phyloP scores from a whole-genome alignment of 2,329 filamentous ascomycete genomes.

The Curvularia spicifera region DNA sequence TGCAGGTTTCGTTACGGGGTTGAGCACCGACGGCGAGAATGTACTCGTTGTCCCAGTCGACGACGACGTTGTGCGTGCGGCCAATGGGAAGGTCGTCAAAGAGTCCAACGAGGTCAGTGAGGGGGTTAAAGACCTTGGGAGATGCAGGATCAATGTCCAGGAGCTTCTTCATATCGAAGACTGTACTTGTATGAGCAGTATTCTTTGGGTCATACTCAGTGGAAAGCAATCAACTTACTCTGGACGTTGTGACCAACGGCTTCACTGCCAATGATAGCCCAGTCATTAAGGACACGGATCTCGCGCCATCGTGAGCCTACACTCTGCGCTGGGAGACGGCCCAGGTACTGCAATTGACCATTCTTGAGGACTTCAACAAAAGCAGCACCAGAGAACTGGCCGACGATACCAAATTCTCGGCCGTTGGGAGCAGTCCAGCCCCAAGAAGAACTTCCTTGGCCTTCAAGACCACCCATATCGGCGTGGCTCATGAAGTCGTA shows the following conservation, averaged over 20 bases:
- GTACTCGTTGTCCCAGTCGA: conserved; percentile 46
- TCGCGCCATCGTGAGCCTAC: conserved; percentile 59
- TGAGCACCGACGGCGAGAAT: conserved; percentile 44
- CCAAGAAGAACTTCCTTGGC: conserved; percentile 56
- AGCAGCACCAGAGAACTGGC: conserved; percentile 60
- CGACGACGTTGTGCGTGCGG: conserved; percentile 49
- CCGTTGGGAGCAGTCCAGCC: conserved; percentile 60
- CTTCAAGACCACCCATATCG: conserved; percentile 56
- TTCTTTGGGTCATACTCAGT: conserved; percentile 44
- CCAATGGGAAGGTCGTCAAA: conserved; percentile 38
- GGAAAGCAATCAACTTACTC: conserved; percentile 18
- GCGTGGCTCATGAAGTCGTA: conserved; percentile 63
- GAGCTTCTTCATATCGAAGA: conserved; percentile 56
- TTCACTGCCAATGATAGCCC: conserved; percentile 50
- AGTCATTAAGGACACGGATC: conserved; percentile 56
- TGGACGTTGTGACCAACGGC: conserved; percentile 63
- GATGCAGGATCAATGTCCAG: conserved; percentile 39
- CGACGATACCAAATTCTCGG: conserved; percentile 62
- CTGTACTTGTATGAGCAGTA: conserved; percentile 28
- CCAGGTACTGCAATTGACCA: conserved; percentile 60
- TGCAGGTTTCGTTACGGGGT: conserved; percentile 51
- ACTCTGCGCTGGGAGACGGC: conserved; percentile 56
- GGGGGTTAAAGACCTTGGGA: conserved; percentile 41
- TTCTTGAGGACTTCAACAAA: conserved; percentile 59
- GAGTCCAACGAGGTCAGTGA: conserved; percentile 37